Evolutionary conservation across 2,329 filamentous ascomycete genomes (phyloP), one percentile per base, ranked within the genome.

Genomic region (Curvularia spicifera): DNA sequence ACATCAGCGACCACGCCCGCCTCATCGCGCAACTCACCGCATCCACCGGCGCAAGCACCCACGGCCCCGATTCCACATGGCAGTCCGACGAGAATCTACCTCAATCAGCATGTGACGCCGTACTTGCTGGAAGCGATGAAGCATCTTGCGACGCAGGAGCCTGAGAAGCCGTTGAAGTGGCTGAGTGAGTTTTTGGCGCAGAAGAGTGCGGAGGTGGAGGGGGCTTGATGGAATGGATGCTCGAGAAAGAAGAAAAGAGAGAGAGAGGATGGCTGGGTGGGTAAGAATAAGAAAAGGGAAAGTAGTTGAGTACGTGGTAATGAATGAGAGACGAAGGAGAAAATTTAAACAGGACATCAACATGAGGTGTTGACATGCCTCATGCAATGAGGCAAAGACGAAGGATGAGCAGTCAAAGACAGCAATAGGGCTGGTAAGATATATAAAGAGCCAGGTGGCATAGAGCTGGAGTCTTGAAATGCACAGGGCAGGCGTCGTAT

Each of bases 101-200:
- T 83, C 61, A 83, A 83, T 60, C 73, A 78, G 65, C 73, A 82
- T 63, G 75, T 83, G 33, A 83, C 81, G 43, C 81, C 81, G 53
- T 77, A 83, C 70, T 63, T 83, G 67, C 69, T 83, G 42, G 81
- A 83, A 67, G 81, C 78, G 5, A 82, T 83, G 80, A 83, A 83
- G 72, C 78, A 80, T 69, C 59, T 83, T 46, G 81, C 78, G 18
- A 77, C 78, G n/a, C 71, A 78, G 51, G 80, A 83, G 76, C 81
- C 81, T 0, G 81, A 83, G 61, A 83, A 83, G 68, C 81, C 81
- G 56, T 61, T 83, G 56, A 76, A 79, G 63, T 83, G 78, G 75
- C 66, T 83, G 54, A 76, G 78, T 18, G 79, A 83, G 50, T 83
- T 80, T 67, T 64, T 83, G 62, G 76, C 75, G 53, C 71, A 78